Evolutionary conservation across 129 eudicot genomes (phyloP).

Genomic region (Centrapalus pauciflorus): DNA sequence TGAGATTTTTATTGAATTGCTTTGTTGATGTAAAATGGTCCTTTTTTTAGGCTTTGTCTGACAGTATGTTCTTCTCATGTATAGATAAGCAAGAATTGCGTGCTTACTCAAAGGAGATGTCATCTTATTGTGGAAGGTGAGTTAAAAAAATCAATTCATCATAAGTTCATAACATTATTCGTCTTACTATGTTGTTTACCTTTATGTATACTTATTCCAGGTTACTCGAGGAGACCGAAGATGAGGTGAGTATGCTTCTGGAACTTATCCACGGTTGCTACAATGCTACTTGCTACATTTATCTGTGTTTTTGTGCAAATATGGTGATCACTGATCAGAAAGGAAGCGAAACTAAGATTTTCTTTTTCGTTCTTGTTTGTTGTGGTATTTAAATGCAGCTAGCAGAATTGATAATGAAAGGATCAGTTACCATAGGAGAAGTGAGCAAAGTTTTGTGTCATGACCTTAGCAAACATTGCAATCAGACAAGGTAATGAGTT

Average conservation of each 20-base stretch:
- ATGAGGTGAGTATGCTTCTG: conserved; percentile 54
- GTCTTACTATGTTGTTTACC: not conserved
- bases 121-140: conserved; percentile 96
- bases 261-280: conserved; percentile 1
- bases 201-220: conserved; percentile 27
- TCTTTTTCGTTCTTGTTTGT: not conserved
- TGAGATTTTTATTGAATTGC: not conserved
- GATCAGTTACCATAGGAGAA: conserved; percentile 69
- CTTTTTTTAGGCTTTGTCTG: not conserved
- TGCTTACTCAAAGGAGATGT: conserved; percentile 89
- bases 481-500: conserved; percentile 51
- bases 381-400: conserved; percentile 43
- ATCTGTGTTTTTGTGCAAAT: too few relatives aligned
- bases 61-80: conserved; percentile 10
- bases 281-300: too few relatives aligned
- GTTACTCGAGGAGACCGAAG: conserved; percentile 98
- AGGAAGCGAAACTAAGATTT: not conserved
- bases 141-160: conserved; percentile 11
- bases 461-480: conserved; percentile 79
- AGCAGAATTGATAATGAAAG: conserved; percentile 76
- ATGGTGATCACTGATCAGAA: not conserved
- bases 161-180: not conserved
- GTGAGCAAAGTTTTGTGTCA: conserved; percentile 80
- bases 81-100: conserved; percentile 92
- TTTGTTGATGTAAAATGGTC: not conserved